Evolutionary conservation across 2,329 filamentous ascomycete species (phyloP).

Genomic region (Xylariales sp.): DNA sequence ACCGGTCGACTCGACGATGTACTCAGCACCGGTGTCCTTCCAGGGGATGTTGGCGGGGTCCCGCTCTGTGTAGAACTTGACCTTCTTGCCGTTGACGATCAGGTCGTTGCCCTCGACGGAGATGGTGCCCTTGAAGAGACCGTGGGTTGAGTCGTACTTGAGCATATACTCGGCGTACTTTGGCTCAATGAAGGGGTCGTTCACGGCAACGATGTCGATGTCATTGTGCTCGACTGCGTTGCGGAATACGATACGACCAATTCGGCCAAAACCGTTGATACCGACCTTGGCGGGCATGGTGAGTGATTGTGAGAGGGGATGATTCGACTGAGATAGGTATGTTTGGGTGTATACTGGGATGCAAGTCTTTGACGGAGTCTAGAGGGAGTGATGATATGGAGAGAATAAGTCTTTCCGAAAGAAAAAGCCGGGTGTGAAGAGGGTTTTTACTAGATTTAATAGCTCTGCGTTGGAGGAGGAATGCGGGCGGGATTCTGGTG

Average conservation of each 20-base stretch:
- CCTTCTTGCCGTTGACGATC: constrained; percentile 86
- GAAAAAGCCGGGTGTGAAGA: background rate
- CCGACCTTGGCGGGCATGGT: constrained; percentile 70
- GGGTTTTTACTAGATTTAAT: constrained; percentile 7
- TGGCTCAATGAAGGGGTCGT: constrained; percentile 98
- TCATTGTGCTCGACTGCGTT: constrained; percentile 89
- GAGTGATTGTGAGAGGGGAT: constrained; percentile 17
- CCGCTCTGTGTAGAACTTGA: constrained; percentile 91
- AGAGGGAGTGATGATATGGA: constrained; percentile 1
- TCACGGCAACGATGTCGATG: constrained; percentile 91
- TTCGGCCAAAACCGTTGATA: constrained; percentile 99
- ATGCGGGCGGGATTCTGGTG: constrained; percentile 8
- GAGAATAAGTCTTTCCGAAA: no score
- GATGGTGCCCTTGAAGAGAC: constrained; percentile 90
- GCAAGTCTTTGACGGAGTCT: no score
- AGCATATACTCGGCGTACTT: constrained; percentile 99
- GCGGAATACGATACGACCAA: constrained; percentile 98
- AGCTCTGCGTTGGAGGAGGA: constrained; percentile 5
- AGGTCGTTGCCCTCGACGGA: constrained; percentile 67
- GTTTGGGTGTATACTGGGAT: no score
- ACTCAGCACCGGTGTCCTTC: constrained; percentile 79
- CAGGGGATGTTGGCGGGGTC: constrained; percentile 90
- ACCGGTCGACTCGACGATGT: constrained; percentile 97
- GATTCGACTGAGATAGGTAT: background rate
- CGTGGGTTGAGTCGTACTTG: constrained; percentile 98